Conservation (phyloP, 2,329 filamentous ascomycete species). For the Neonectria punicea region DNA sequence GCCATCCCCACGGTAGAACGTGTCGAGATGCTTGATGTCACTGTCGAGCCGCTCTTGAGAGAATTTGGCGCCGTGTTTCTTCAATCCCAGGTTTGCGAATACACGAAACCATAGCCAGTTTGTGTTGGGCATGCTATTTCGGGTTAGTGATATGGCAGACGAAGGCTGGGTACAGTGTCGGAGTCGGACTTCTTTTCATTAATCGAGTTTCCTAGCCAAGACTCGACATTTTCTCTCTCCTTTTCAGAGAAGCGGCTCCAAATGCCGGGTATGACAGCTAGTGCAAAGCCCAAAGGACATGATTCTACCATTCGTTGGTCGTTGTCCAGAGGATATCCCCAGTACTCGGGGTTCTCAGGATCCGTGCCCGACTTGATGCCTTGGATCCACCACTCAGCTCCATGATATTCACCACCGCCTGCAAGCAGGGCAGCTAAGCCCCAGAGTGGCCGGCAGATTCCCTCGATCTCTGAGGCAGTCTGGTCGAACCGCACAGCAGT, state of each 20-base stretch:
- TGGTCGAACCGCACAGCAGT: slow-evolving; percentile 83
- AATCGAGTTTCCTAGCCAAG: slow-evolving; percentile 78
- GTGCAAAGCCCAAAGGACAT: slow-evolving; percentile 78
- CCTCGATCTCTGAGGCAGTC: slow-evolving; percentile 80
- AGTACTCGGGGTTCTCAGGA: slow-evolving; percentile 76
- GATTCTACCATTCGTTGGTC: slow-evolving; percentile 90
- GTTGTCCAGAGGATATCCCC: slow-evolving; percentile 79
- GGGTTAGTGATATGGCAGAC: slow-evolving; percentile 18
- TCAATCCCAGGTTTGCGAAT: slow-evolving; percentile 82
- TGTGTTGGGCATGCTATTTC: slow-evolving; percentile 72
- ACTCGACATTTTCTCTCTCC: slow-evolving; percentile 73
- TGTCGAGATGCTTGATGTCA: slow-evolving; percentile 82
- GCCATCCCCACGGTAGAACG: slow-evolving; percentile 82
- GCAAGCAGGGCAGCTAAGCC: slow-evolving; percentile 76
- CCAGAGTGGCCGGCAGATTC: slow-evolving; percentile 80
- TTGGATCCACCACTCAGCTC: slow-evolving; percentile 71
- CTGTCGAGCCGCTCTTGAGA: slow-evolving; percentile 75
- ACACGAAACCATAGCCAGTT: slow-evolving; percentile 86
- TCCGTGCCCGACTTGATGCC: slow-evolving; percentile 78
- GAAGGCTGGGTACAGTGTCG: slow-evolving; percentile 13
- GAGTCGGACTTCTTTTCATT: slow-evolving; percentile 76
- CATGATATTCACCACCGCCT: slow-evolving; percentile 72
- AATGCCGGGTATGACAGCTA: slow-evolving; percentile 74
- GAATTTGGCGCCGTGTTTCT: slow-evolving; percentile 78
- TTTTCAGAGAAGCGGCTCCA: slow-evolving; percentile 73